These are phyloP conservation scores for Avena sativa DNA, from an alignment of 176 grass and related monocot species.

Conservation along the genomic window DNA sequence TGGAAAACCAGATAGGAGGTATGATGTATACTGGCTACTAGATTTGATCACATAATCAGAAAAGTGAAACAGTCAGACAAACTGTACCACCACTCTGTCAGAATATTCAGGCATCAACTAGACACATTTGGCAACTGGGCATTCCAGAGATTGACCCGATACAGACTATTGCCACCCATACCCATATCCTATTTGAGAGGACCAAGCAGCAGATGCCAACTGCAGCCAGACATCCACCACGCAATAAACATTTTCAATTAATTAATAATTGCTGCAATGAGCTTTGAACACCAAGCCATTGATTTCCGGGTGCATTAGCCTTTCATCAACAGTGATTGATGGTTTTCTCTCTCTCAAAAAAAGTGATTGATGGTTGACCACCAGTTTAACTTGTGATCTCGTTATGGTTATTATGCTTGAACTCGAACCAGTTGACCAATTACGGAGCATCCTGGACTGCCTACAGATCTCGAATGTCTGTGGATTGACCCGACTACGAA, in stretches of 20 bases:
- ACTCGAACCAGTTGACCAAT: neutral
- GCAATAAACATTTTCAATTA: conserved; percentile 24
- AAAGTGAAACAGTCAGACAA: neutral
- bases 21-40: neutral
- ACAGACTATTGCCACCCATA: neutral
- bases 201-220: conserved; percentile 21
- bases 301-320: neutral
- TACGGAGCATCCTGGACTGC: neutral
- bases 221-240: conserved; percentile 20
- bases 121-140: neutral
- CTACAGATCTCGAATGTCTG: neutral
- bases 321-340: conserved; percentile 1
- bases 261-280: neutral
- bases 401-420: neutral
- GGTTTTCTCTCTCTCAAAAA: neutral
- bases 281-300: conserved; percentile 13
- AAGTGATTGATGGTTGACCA: conserved; percentile 29
- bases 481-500: conserved; percentile 19
- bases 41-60: neutral
- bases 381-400: neutral
- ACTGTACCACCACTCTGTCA: neutral
- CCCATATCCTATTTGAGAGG: neutral
- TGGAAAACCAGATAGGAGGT: neutral
- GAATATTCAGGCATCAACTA: neutral
- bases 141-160: neutral